These are phyloP conservation scores for Cyberlindnera bimundalis DNA, from an alignment of 805 yeast species.

Conservation along the genomic window DNA sequence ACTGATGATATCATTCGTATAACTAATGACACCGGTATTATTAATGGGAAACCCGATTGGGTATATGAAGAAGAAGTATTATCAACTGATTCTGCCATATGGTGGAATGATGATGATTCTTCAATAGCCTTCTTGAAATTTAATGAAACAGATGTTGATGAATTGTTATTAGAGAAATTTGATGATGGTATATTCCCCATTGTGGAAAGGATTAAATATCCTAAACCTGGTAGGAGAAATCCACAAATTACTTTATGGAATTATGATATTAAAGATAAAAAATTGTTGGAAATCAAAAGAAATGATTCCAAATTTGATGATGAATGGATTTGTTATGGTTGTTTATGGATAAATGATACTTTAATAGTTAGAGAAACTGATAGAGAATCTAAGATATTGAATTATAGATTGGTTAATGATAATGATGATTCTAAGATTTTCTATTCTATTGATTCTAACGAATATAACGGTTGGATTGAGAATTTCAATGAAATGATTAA, in stretches of 20 bases:
- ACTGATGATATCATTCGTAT: constrained; percentile 16
- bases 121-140: constrained; percentile 51
- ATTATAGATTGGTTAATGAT: constrained; percentile 42
- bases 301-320: constrained; percentile 33
- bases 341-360: constrained; percentile 51
- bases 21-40: constrained; percentile 51
- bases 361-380: constrained; percentile 60
- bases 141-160: constrained; percentile 58
- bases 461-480: constrained; percentile 58
- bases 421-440: constrained; percentile 34
- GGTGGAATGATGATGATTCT: constrained; percentile 72
- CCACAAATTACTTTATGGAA: constrained; percentile 50
- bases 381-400: constrained; percentile 54
- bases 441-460: constrained; percentile 40
- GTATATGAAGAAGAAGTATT: constrained; percentile 80
- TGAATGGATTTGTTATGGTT: constrained; percentile 58
- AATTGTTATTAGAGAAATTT: constrained; percentile 50
- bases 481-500: constrained; percentile 39
- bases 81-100: constrained; percentile 52
- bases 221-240: constrained; percentile 66
- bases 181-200: constrained; percentile 46
- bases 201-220: constrained; percentile 50
- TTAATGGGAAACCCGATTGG: constrained; percentile 80
- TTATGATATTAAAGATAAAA: constrained; percentile 35
- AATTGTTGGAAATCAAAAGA: constrained; percentile 15